Percentiles rank a stretch among this genome's conserved stretches.
These are phyloP conservation scores for Annulohypoxylon nitens DNA, from an alignment of 495 filamentous ascomycete genomes.

Conservation along the genomic window DNA sequence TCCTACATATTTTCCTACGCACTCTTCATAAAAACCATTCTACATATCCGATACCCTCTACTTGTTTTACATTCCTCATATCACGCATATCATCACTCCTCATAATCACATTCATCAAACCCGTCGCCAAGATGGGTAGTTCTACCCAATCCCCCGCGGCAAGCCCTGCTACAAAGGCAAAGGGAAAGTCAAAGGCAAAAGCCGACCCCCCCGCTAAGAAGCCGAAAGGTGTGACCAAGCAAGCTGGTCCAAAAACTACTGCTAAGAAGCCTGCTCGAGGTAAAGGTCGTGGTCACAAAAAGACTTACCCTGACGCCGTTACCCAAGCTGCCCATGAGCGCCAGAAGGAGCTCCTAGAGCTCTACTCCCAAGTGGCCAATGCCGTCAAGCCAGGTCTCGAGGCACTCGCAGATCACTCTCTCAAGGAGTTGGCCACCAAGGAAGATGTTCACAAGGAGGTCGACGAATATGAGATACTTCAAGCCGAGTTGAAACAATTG, in stretches of 20 bases:
- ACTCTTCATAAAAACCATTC: background rate
- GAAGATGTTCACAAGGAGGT: slow-evolving; percentile 51
- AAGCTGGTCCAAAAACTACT: slow-evolving; percentile 49
- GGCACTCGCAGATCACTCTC: slow-evolving; percentile 57
- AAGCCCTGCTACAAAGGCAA: slow-evolving; percentile 50
- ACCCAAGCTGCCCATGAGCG: slow-evolving; percentile 64
- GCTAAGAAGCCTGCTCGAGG: slow-evolving; percentile 51
- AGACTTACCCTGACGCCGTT: slow-evolving; percentile 54
- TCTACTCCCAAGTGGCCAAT: slow-evolving; percentile 54
- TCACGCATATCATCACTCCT: background rate
- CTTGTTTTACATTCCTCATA: slow-evolving; percentile 2
- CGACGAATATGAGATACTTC: slow-evolving; percentile 48
- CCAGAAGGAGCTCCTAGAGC: slow-evolving; percentile 56
- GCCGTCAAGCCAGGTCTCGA: slow-evolving; percentile 58
- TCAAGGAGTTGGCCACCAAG: slow-evolving; percentile 54
- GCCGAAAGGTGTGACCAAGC: slow-evolving; percentile 46
- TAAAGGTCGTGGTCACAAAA: slow-evolving; percentile 59
- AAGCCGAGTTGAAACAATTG: slow-evolving; percentile 51
- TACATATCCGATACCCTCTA: background rate
- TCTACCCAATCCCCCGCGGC: slow-evolving; percentile 47
- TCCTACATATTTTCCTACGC: slow-evolving; percentile 2
- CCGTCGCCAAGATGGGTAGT: slow-evolving; percentile 49
- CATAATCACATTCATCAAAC: background rate
- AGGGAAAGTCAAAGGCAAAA: slow-evolving; percentile 47
- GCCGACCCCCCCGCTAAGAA: slow-evolving; percentile 38